phyloP scores from a whole-genome alignment of 2,329 filamentous ascomycete genomes.

The Stenocarpella maydis region DNA sequence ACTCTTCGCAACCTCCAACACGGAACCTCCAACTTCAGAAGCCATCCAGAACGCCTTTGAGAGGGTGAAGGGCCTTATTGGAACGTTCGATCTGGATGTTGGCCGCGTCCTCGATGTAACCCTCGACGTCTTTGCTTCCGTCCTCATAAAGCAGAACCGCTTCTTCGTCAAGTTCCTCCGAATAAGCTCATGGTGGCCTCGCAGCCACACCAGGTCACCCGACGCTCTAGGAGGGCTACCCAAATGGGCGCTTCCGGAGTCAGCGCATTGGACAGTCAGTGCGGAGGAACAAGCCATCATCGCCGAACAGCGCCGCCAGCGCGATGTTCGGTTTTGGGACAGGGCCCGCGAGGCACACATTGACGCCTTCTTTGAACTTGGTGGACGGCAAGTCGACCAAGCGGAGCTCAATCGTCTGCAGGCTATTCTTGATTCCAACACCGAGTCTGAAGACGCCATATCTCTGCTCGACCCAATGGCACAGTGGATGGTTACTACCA shows the following conservation, averaged over 20 bases:
- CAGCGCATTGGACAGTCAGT: conserved; percentile 66
- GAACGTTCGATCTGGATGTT: conserved; percentile 96
- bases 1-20: conserved; percentile 86
- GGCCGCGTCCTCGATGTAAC: conserved; percentile 94
- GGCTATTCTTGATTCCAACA: conserved; percentile 48
- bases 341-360: conserved; percentile 79
- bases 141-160: conserved; percentile 88
- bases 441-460: conserved; percentile 48
- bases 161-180: conserved; percentile 95
- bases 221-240: conserved; percentile 75
- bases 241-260: conserved; percentile 82
- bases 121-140: conserved; percentile 91
- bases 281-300: conserved; percentile 74
- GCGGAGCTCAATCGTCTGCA: conserved; percentile 60
- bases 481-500: conserved; percentile 82
- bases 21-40: conserved; percentile 75
- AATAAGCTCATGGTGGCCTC: conserved; percentile 96
- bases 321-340: conserved; percentile 84
- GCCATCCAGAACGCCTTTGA: conserved; percentile 88
- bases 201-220: conserved; percentile 57
- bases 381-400: conserved; percentile 72
- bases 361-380: conserved; percentile 89
- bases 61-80: conserved; percentile 91
- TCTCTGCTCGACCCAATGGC: conserved; percentile 64
- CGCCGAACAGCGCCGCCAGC: conserved; percentile 62